phyloP scores from a whole-genome alignment of 129 eudicot species.

The Artemisia tridentata region DNA sequence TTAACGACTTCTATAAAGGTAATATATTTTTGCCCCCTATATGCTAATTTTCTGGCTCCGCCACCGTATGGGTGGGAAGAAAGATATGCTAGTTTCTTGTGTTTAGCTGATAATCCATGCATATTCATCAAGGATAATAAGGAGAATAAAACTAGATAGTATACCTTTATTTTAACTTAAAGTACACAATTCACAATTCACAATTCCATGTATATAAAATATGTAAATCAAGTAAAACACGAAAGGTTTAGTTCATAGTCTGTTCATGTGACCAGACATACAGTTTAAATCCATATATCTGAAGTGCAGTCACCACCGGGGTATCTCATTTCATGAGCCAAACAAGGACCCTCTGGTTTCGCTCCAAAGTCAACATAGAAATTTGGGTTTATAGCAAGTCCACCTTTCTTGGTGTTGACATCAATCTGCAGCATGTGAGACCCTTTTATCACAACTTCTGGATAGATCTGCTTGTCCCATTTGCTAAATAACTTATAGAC shows the following conservation, averaged over 20 bases:
- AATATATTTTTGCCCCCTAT: too few species aligned
- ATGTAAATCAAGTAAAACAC: conserved; percentile 16
- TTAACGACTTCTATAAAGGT: too few species aligned
- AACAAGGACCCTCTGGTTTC: conserved; percentile 90
- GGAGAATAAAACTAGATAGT: neutral
- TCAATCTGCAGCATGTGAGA: conserved; percentile 88
- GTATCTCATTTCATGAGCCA: conserved; percentile 98
- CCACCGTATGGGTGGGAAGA: too few species aligned
- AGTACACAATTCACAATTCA: conserved; percentile 24
- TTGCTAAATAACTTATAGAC: conserved; percentile 86
- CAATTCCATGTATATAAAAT: neutral
- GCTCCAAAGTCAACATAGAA: conserved; percentile 89
- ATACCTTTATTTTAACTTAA: conserved; percentile 8
- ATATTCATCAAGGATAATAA: neutral
- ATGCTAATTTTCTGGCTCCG: too few species aligned
- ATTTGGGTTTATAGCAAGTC: conserved; percentile 63
- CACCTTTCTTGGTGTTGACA: conserved; percentile 80
- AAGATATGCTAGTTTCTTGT: too few species aligned
- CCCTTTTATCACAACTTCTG: conserved; percentile 82
- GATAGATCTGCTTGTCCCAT: conserved; percentile 94
- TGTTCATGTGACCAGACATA: conserved; percentile 10
- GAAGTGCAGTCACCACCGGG: conserved; percentile 99
- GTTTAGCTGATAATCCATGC: too few species aligned
- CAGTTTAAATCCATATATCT: conserved; percentile 74
- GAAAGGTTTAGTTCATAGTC: neutral